Percentiles rank a stretch among this genome's conserved stretches.
phyloP scores from a whole-genome alignment of 345 rosid species.

The Syzygium grande region DNA sequence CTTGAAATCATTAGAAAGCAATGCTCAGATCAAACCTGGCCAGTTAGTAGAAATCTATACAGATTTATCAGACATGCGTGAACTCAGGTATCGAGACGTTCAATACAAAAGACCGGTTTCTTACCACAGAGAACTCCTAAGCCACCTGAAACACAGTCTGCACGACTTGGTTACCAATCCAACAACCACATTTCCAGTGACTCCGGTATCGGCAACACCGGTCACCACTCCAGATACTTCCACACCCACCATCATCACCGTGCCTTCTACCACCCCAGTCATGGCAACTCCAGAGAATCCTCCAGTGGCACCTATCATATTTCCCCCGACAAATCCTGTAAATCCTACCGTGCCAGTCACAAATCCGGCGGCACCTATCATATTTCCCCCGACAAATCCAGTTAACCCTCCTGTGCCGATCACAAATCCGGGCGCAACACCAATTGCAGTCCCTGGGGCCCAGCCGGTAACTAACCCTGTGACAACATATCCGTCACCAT shows the following conservation, averaged over 20 bases:
- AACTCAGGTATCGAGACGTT: background rate
- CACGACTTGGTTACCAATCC: conserved; percentile 38
- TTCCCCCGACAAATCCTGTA: conserved; percentile 9
- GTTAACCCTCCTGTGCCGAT: conserved; percentile 16
- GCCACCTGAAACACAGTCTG: conserved; percentile 8
- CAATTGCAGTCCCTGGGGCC: conserved; percentile 40
- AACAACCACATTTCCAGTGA: conserved; percentile 10
- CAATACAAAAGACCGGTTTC: conserved; percentile 7
- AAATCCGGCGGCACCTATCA: conserved; percentile 35
- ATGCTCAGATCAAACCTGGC: background rate
- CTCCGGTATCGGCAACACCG: conserved; percentile 29
- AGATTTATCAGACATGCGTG: conserved; percentile 10
- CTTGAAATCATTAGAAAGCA: conserved; percentile 14
- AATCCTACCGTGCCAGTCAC: conserved; percentile 20
- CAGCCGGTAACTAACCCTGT: conserved; percentile 64
- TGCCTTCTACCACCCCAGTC: conserved; percentile 36
- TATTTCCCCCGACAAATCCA: conserved; percentile 16
- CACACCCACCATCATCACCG: conserved; percentile 48
- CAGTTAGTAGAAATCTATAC: conserved; percentile 16
- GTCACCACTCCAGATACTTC: conserved; percentile 25
- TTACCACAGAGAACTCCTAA: conserved; percentile 22
- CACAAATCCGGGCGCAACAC: conserved; percentile 33
- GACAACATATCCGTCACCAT: conserved; percentile 52
- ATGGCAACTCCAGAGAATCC: conserved; percentile 35
- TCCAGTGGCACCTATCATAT: conserved; percentile 29